These are phyloP conservation scores for Rubroboletus satanas DNA, from an alignment of 768 basidiomycete species.

Conservation along the genomic window DNA sequence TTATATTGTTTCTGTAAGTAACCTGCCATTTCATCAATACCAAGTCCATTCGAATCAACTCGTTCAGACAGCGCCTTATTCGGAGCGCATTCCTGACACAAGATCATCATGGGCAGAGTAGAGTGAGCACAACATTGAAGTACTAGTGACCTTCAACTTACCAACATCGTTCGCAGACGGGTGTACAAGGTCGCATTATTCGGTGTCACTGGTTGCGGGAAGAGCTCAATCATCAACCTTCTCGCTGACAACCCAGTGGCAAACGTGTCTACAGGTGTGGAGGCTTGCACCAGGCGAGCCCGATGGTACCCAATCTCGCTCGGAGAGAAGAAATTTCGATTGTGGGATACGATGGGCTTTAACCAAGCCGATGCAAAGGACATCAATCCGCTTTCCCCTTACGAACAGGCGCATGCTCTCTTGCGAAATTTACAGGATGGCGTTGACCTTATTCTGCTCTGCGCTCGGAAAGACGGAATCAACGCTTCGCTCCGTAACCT, in stretches of 20 bases:
- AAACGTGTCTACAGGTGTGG: constrained; percentile 25
- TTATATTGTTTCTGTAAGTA: constrained; percentile 5
- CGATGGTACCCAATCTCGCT: constrained; percentile 20
- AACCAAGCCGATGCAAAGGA: constrained; percentile 21
- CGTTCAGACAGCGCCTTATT: not conserved
- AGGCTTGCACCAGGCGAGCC: constrained; percentile 34
- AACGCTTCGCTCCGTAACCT: constrained; percentile 34
- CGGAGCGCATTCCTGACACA: not conserved
- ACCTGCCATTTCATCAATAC: not conserved
- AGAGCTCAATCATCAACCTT: constrained; percentile 31
- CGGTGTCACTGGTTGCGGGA: constrained; percentile 29
- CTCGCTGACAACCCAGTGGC: constrained; percentile 28
- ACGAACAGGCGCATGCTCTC: constrained; percentile 32
- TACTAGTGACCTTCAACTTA: not conserved
- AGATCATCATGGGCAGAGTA: constrained; percentile 4
- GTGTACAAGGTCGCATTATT: constrained; percentile 25
- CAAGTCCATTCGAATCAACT: not conserved
- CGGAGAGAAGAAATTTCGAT: constrained; percentile 18
- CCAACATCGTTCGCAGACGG: constrained; percentile 14
- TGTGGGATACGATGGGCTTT: constrained; percentile 36
- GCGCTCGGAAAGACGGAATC: constrained; percentile 38
- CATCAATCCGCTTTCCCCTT: constrained; percentile 19
- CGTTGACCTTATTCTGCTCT: constrained; percentile 39
- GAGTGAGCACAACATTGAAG: constrained; percentile 15
- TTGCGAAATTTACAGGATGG: constrained; percentile 33